Conservation (phyloP, 805 yeast species). For the Huiozyma sinensis region DNA sequence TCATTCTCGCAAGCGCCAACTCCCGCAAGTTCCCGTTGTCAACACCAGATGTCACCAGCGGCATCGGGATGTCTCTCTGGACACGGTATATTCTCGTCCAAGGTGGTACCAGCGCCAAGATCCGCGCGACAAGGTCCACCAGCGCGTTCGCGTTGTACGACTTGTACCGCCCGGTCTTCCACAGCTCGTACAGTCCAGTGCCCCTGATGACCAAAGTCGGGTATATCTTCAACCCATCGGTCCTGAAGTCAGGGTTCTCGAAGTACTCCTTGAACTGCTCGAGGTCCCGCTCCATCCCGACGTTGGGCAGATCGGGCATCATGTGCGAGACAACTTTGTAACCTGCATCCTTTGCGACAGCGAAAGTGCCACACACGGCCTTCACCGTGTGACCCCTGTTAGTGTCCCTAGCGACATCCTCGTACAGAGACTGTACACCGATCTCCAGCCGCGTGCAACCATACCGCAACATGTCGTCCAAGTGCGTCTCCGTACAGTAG, state of each 20-base stretch:
- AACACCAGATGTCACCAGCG: conserved; percentile 92
- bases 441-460: conserved; percentile 96
- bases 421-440: conserved; percentile 95
- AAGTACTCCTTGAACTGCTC: conserved; percentile 95
- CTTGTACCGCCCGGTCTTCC: conserved; percentile 93
- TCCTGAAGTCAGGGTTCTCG: conserved; percentile 92
- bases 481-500: conserved; percentile 91
- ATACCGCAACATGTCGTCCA: conserved; percentile 89
- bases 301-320: conserved; percentile 99
- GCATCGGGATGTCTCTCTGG: conserved; percentile 99
- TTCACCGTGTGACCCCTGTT: conserved; percentile 96
- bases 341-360: conserved; percentile 95
- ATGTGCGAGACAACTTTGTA: conserved; percentile 95
- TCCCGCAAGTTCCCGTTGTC: conserved; percentile 96
- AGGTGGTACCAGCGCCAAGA: conserved; percentile 93
- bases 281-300: conserved; percentile 95
- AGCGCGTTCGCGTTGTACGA: conserved; percentile 91
- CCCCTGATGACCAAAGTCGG: conserved; percentile 97
- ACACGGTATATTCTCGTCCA: conserved; percentile 99
- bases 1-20: conserved; percentile 93
- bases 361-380: conserved; percentile 92
- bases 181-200: conserved; percentile 90
- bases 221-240: conserved; percentile 91
- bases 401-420: conserved; percentile 96
- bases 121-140: conserved; percentile 90